Conservation (phyloP, 345 rosid genomes). For the Leavenworthia alabamica region DNA sequence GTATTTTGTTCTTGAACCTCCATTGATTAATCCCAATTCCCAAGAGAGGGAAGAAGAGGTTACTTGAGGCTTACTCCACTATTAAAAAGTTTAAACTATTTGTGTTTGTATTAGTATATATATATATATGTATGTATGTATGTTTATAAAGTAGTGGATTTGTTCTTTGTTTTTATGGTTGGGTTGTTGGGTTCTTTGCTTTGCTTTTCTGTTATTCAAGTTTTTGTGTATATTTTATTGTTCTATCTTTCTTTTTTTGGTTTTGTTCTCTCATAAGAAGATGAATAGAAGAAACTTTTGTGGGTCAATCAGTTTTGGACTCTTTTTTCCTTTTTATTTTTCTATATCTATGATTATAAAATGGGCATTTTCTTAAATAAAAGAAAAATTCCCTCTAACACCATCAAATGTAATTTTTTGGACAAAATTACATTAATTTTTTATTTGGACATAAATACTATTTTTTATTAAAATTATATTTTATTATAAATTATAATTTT, state of each 20-base stretch:
- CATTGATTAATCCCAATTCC: constrained; percentile 16
- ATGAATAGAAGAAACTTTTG: constrained; percentile 8
- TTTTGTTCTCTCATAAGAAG: neutral
- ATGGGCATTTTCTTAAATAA: too few relatives aligned
- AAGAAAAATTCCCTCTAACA: too few relatives aligned
- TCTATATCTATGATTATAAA: neutral
- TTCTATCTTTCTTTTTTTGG: too few relatives aligned
- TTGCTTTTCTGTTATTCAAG: constrained; percentile 22
- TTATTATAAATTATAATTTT: too few relatives aligned
- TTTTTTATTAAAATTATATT: too few relatives aligned
- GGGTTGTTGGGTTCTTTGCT: constrained; percentile 37
- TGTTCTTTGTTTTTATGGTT: constrained; percentile 29
- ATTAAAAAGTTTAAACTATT: neutral
- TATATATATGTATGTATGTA: neutral
- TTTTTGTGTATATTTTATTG: neutral
- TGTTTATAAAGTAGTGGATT: constrained; percentile 14
- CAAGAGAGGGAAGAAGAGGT: neutral
- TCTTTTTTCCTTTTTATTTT: neutral
- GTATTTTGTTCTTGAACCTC: constrained; percentile 23
- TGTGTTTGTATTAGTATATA: neutral
- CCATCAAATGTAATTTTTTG: too few relatives aligned
- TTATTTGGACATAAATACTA: too few relatives aligned
- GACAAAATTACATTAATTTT: too few relatives aligned
- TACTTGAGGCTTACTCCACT: constrained; percentile 23
- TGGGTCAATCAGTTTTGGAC: neutral